phyloP scores from a whole-genome alignment of 1,139 yeast genomes.

The Saccharomyces hybrid region DNA sequence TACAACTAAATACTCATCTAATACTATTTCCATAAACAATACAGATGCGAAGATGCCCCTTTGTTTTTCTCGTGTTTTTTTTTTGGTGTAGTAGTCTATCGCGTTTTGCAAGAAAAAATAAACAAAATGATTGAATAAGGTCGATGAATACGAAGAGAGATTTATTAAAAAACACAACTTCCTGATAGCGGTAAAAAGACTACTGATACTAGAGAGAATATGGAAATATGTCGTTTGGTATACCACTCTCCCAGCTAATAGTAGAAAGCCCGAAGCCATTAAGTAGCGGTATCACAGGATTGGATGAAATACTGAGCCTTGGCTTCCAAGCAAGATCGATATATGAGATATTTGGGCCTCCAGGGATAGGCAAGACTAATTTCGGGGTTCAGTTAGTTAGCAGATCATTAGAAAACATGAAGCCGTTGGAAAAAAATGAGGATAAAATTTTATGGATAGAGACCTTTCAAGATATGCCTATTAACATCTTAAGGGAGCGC shows the following conservation, averaged over 20 bases:
- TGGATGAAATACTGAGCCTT: conserved; percentile 21
- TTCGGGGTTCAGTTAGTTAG: conserved; percentile 19
- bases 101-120: neutral
- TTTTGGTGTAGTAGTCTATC: neutral
- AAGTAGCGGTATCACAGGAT: conserved; percentile 17
- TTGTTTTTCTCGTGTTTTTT: neutral
- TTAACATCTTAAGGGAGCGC: conserved; percentile 2
- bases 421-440: neutral
- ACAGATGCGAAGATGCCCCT: neutral
- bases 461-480: conserved; percentile 16
- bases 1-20: neutral
- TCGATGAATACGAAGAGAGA: no score
- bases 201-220: neutral
- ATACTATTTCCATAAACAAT: neutral
- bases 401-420: conserved; percentile 1
- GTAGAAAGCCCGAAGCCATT: conserved; percentile 20
- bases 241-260: conserved; percentile 29
- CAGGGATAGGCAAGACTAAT: conserved; percentile 28
- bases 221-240: conserved; percentile 26
- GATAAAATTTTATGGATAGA: conserved; percentile 26
- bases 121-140: neutral
- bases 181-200: no score
- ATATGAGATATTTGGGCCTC: conserved; percentile 31
- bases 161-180: no score
- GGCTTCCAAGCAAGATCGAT: conserved; percentile 26